Base-by-base conservation (phyloP, 2,329 filamentous ascomycete species). In the Fusarium coffeatum region DNA sequence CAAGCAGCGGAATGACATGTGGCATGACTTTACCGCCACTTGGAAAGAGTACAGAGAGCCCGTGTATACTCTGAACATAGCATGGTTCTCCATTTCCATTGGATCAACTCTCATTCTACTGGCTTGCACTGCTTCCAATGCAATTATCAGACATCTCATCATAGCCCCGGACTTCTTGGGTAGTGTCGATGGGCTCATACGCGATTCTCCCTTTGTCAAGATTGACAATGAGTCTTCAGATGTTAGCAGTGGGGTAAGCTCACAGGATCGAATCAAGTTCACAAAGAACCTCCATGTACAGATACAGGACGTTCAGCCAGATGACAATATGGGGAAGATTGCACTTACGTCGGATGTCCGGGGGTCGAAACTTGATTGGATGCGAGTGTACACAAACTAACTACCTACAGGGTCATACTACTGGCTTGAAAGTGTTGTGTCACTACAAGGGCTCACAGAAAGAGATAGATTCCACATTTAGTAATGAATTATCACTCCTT, bases 401-500 rank as follows among this genome's bases (percentile, higher is more conserved):
- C 5, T n/a, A 8, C 25, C 25, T 8, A 25, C 2, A 25, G 8
- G 25, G 25, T 25, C 5, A 25, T 25, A 25, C 28, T 30, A 6
- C 12, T 12, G 5, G 12, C 10, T 28, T 28, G 6, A 11, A 28
- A 28, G 28, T 7, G 2, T 30, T 7, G 6, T 15, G 5, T 30
- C 4, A 13, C 3, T 5, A 30, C 1, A 2, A 30, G 2, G 28
- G 28, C 1, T 15, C 11, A 7, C 2, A 13, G 6, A 15, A 7
- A 30, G 4, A 30, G 12, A 7, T 15, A 30, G 11, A 30, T 3
- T 15, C 1, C 12, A 15, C 28, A 13, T 30, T 25, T 6, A 25
- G 25, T 25, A 25, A 25, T 25, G 7, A 6, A 6, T 25, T 25
- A 25, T 8, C 25, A 25, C 7, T 25, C 13, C 12, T 15, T 6